Conservation (phyloP, 768 basidiomycete species). For the Rhodosporidiobolus sp. region DNA sequence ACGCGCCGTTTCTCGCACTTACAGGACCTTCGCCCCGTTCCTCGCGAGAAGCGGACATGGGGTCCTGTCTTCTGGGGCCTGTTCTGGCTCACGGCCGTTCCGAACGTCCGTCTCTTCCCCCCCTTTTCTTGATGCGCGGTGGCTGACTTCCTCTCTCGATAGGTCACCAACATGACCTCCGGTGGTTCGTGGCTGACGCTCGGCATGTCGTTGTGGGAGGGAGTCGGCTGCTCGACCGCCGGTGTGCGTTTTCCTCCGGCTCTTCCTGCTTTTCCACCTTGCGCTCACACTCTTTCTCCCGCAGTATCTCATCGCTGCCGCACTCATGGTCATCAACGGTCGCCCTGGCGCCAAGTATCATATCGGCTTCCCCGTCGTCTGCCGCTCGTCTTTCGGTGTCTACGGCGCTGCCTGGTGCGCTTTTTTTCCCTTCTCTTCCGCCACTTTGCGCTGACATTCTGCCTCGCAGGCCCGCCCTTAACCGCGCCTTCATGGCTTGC, state of each 20-base stretch:
- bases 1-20: too few relatives aligned
- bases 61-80: neutral
- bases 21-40: constrained; percentile 14
- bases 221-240: constrained; percentile 1
- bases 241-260: neutral
- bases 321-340: constrained; percentile 65
- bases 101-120: constrained; percentile 1
- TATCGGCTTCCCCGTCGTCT: constrained; percentile 47
- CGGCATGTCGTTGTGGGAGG: constrained; percentile 11
- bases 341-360: constrained; percentile 74
- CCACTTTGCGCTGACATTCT: neutral
- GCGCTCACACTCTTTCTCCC: neutral
- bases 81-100: constrained; percentile 14
- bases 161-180: neutral
- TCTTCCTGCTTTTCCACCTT: neutral
- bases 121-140: too few relatives aligned
- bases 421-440: neutral
- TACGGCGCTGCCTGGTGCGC: constrained; percentile 64
- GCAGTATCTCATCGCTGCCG: neutral
- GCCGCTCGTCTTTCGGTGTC: constrained; percentile 44
- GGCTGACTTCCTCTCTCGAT: neutral
- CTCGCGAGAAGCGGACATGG: constrained; percentile 6
- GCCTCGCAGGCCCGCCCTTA: too few relatives aligned
- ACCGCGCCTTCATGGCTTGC: constrained; percentile 31
- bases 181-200: neutral